Conservation (phyloP, 441 rosid genomes). For the Adansonia grandidieri region DNA sequence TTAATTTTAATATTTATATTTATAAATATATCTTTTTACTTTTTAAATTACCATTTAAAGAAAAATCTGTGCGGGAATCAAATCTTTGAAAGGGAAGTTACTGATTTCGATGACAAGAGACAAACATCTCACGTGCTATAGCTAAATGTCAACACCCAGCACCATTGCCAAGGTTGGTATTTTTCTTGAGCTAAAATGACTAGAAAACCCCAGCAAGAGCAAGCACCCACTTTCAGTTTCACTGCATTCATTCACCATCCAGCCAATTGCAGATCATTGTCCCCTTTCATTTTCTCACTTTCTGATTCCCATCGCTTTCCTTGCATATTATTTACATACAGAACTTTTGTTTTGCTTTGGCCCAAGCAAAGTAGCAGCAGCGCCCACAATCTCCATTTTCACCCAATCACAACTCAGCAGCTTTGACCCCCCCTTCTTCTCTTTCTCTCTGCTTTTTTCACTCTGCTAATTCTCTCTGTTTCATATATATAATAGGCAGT, state of each 20-base stretch:
- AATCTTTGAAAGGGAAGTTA: not conserved
- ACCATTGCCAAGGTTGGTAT: slow-evolving; percentile 25
- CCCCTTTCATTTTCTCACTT: not conserved
- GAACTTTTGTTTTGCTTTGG: no score
- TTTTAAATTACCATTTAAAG: no score
- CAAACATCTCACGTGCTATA: slow-evolving; percentile 37
- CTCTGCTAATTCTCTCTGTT: slow-evolving; percentile 35
- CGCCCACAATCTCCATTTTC: slow-evolving; percentile 45
- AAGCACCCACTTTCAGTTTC: not conserved
- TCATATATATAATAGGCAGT: slow-evolving; percentile 22
- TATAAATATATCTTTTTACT: no score
- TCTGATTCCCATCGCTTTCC: no score
- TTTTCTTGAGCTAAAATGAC: slow-evolving; percentile 20
- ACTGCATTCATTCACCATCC: not conserved
- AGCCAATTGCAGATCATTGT: not conserved
- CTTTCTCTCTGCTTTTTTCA: slow-evolving; percentile 30
- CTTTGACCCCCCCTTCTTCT: slow-evolving; percentile 35
- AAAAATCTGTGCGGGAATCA: not conserved
- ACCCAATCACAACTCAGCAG: slow-evolving; percentile 80
- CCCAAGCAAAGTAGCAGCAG: slow-evolving; percentile 17
- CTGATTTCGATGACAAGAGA: slow-evolving; percentile 18
- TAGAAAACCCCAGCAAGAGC: slow-evolving; percentile 14
- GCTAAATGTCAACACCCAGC: not conserved
- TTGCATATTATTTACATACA: no score
- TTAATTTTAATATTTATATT: no score